phyloP scores from a whole-genome alignment of 495 filamentous ascomycete genomes.

The Penicillium longicatenatum region DNA sequence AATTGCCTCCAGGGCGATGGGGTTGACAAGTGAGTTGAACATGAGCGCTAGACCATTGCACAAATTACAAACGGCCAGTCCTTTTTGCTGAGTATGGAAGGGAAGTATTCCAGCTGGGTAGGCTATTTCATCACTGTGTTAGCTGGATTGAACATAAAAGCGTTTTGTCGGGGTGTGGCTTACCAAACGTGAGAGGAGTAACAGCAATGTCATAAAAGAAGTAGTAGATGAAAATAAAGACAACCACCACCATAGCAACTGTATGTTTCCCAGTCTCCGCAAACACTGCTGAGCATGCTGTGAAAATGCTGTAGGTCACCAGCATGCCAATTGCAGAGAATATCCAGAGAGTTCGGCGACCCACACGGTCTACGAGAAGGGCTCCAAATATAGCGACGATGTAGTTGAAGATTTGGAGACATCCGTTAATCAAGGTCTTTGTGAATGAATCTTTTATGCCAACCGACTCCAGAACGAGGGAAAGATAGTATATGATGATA shows the following conservation, averaged over 20 bases:
- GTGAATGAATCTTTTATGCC: background rate
- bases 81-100: slow-evolving; percentile 61
- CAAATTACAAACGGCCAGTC: slow-evolving; percentile 47
- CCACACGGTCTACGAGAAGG: background rate
- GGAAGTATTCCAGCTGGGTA: slow-evolving; percentile 65
- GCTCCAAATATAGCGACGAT: background rate
- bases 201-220: no score
- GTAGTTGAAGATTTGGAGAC: background rate
- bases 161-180: no score
- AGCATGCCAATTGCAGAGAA: background rate
- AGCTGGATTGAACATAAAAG: no score
- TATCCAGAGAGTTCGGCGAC: background rate
- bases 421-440: background rate
- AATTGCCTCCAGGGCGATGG: slow-evolving; percentile 1
- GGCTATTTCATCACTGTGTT: slow-evolving; percentile 56
- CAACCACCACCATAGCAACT: no score
- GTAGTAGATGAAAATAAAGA: no score
- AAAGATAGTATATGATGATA: background rate
- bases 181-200: no score
- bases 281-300: background rate
- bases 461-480: background rate
- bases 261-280: background rate
- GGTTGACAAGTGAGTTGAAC: slow-evolving; percentile 1
- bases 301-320: background rate
- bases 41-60: background rate